phyloP scores from a whole-genome alignment of 2,329 filamentous ascomycete species.

The Alternaria sp. region DNA sequence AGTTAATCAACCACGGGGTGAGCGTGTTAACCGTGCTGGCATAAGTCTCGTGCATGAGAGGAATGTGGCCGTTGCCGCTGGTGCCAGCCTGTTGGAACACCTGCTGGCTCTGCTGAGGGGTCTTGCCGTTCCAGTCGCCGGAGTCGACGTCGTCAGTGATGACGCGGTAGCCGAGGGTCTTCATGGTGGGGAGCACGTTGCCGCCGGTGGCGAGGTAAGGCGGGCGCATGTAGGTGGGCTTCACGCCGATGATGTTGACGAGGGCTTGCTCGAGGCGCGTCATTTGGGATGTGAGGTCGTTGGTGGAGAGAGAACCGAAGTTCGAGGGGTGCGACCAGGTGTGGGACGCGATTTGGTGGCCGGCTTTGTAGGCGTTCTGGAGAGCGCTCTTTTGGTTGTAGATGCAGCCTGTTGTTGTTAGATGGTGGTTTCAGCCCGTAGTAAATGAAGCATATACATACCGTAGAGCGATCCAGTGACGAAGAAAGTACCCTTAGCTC shows the following conservation, averaged over 20 bases:
- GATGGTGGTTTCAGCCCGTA: background rate
- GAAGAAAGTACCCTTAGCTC: slow-evolving; percentile 46
- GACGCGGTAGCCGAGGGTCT: slow-evolving; percentile 44
- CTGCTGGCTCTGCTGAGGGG: slow-evolving; percentile 40
- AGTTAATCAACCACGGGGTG: slow-evolving; percentile 46
- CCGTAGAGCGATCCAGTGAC: slow-evolving; percentile 41
- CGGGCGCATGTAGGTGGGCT: slow-evolving; percentile 48
- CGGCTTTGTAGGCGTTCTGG: slow-evolving; percentile 40
- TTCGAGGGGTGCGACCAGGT: slow-evolving; percentile 43
- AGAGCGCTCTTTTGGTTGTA: slow-evolving; percentile 42
- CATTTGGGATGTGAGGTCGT: slow-evolving; percentile 43
- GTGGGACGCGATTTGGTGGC: slow-evolving; percentile 47
- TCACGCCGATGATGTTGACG: slow-evolving; percentile 45
- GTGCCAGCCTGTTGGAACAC: slow-evolving; percentile 41
- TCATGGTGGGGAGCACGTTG: slow-evolving; percentile 41
- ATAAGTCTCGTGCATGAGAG: slow-evolving; percentile 47
- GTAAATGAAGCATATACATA: background rate
- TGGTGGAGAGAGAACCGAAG: slow-evolving; percentile 39
- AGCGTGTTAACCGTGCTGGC: slow-evolving; percentile 41
- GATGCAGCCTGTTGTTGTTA: slow-evolving; percentile 29
- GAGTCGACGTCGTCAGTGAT: slow-evolving; percentile 43
- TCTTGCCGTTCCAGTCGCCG: slow-evolving; percentile 45
- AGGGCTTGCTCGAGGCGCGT: slow-evolving; percentile 41
- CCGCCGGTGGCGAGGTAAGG: slow-evolving; percentile 45
- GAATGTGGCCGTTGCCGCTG: slow-evolving; percentile 45